Conservation (phyloP, 306 rosid species). For the Hylodesmum podocarpum region DNA sequence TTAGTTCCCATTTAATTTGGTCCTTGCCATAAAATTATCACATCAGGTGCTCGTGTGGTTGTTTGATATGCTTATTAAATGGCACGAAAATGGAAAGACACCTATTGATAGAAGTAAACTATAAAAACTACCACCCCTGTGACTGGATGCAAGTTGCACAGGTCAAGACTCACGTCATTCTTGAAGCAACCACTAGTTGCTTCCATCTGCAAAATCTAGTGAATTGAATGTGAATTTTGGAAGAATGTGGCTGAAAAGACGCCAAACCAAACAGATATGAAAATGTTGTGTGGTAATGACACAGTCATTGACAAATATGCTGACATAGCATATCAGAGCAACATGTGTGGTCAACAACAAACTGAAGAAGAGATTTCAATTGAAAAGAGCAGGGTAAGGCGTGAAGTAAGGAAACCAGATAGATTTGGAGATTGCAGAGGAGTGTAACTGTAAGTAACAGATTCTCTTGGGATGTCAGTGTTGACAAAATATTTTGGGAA, state of each 20-base stretch:
- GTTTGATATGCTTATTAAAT: conserved; percentile 7
- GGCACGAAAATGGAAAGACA: conserved; percentile 18
- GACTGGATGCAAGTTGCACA: neutral
- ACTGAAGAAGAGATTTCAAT: neutral
- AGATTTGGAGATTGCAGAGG: neutral
- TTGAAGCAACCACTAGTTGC: neutral
- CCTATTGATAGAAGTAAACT: neutral
- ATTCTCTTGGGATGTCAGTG: neutral
- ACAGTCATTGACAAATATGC: neutral
- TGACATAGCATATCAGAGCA: neutral
- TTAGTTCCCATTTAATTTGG: conserved; percentile 12
- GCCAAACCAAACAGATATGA: neutral
- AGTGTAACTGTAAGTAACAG: neutral
- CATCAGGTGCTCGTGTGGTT: neutral
- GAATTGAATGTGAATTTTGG: neutral
- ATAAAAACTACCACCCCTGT: neutral
- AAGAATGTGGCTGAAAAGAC: neutral
- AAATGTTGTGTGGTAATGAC: neutral
- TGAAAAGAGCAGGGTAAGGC: neutral
- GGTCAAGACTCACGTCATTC: neutral
- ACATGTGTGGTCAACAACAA: neutral
- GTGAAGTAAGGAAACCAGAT: neutral
- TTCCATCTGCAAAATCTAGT: neutral
- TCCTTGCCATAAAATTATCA: conserved; percentile 17
- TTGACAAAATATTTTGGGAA: neutral